Conservation (phyloP, 768 basidiomycete genomes). For the Phylloporus rhodoxanthus region DNA sequence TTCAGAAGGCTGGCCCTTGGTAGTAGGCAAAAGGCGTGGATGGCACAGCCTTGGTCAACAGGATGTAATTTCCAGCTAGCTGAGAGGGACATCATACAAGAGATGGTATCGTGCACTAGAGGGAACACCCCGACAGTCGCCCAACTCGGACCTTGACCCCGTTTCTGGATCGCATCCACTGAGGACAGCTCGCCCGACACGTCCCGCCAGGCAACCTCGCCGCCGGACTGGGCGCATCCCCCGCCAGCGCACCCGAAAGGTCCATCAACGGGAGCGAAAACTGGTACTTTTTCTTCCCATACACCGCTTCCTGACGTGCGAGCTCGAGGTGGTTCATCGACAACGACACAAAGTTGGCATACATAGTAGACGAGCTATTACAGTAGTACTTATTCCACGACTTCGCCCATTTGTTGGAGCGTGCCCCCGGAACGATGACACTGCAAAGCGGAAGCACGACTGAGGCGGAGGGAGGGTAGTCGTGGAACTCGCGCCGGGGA, state of each 20-base stretch:
- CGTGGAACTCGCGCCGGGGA: constrained; percentile 83
- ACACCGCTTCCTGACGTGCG: constrained; percentile 56
- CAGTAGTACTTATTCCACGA: constrained; percentile 91
- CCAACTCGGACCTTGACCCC: constrained; percentile 31
- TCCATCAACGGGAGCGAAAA: constrained; percentile 71
- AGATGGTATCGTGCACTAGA: no score
- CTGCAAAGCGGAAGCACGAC: constrained; percentile 26
- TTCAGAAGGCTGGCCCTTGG: no score
- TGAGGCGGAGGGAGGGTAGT: constrained; percentile 62
- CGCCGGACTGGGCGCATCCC: constrained; percentile 14
- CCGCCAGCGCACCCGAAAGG: constrained; percentile 20
- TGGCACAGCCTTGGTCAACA: no score
- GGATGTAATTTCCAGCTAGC: no score
- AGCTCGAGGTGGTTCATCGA: constrained; percentile 92
- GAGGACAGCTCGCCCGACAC: constrained; percentile 42
- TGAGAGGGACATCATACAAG: no score
- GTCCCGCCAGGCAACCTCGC: constrained; percentile 43
- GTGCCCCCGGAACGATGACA: constrained; percentile 63
- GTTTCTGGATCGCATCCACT: constrained; percentile 31
- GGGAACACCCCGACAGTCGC: constrained; percentile 29
- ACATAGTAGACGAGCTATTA: constrained; percentile 77
- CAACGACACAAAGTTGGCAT: constrained; percentile 58
- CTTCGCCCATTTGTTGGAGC: constrained; percentile 74
- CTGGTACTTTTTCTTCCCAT: constrained; percentile 50
- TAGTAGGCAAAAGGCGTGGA: no score